These are phyloP conservation scores for Elaeis guineensis DNA, from an alignment of 176 grass and related monocot species.

Conservation along the genomic window DNA sequence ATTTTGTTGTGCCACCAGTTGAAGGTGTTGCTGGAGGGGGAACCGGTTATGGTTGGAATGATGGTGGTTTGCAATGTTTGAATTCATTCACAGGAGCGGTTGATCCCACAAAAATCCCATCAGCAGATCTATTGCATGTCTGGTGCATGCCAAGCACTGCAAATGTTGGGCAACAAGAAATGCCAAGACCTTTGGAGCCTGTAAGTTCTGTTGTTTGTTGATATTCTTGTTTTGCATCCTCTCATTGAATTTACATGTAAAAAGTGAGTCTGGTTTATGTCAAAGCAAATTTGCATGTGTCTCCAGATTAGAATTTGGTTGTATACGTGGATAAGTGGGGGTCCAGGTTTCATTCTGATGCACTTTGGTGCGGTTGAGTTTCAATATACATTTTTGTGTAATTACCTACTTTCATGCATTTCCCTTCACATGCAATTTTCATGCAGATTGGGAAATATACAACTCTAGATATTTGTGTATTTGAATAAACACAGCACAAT, in stretches of 20 bases:
- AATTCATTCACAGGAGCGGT: constrained; percentile 32
- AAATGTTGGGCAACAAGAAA: constrained; percentile 85
- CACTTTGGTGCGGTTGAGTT: too few relatives aligned
- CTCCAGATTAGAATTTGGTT: too few relatives aligned
- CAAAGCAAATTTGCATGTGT: too few relatives aligned
- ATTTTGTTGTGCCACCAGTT: constrained; percentile 51
- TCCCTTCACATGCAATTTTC: too few relatives aligned
- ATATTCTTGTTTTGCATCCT: constrained; percentile 1
- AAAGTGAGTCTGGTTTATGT: too few relatives aligned
- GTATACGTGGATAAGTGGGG: too few relatives aligned
- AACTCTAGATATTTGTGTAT: too few relatives aligned
- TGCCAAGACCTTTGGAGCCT: constrained; percentile 65
- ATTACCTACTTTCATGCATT: too few relatives aligned
- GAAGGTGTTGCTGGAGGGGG: constrained; percentile 97
- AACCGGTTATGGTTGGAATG: constrained; percentile 90
- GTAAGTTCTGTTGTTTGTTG: constrained; percentile 43
- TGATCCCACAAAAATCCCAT: constrained; percentile 66
- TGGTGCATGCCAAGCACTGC: constrained; percentile 96
- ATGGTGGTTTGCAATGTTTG: constrained; percentile 37
- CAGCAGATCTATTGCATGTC: constrained; percentile 77
- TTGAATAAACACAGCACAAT: too few relatives aligned
- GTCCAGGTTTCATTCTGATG: too few relatives aligned
- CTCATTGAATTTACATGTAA: background rate
- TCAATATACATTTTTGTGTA: too few relatives aligned
- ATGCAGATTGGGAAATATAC: too few relatives aligned